Conservation (phyloP, 1,284 basidiomycete genomes). For the Pascua sp. region DNA sequence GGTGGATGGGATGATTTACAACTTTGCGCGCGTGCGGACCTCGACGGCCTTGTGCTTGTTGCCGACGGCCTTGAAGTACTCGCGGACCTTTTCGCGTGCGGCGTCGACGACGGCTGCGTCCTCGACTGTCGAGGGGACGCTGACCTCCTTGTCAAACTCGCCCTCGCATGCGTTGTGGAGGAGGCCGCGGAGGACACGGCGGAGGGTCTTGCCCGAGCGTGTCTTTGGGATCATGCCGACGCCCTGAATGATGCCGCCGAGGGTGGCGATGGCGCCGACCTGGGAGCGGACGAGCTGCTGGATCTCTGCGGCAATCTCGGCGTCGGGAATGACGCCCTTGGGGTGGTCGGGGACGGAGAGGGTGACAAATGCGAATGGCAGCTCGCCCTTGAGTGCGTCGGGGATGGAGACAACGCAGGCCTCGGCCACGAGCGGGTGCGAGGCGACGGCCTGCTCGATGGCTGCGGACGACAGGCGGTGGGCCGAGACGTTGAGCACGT, state of each 20-base stretch:
- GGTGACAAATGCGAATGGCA: constrained; percentile 62
- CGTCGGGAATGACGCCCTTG: constrained; percentile 58
- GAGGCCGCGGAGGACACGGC: constrained; percentile 63
- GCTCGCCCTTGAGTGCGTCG: constrained; percentile 66
- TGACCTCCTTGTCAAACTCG: constrained; percentile 16
- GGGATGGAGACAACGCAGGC: constrained; percentile 72
- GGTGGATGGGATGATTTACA: too few relatives aligned
- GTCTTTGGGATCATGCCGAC: constrained; percentile 82
- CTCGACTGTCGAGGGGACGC: constrained; percentile 19
- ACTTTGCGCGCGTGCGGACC: constrained; percentile 4
- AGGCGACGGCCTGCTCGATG: constrained; percentile 87
- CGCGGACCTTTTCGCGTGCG: constrained; percentile 18
- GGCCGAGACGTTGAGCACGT: constrained; percentile 65
- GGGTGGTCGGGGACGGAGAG: constrained; percentile 33
- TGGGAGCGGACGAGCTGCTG: constrained; percentile 91
- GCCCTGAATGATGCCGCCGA: constrained; percentile 78
- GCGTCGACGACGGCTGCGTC: constrained; percentile 15
- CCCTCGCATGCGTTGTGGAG: constrained; percentile 20
- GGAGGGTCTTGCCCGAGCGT: constrained; percentile 86
- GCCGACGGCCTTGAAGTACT: constrained; percentile 18
- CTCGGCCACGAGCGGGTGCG: constrained; percentile 88
- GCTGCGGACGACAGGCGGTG: constrained; percentile 92
- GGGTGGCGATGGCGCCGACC: constrained; percentile 89
- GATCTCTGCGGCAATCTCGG: constrained; percentile 61
- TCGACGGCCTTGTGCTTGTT: constrained; percentile 16